A percentile compares a stretch with the other conserved stretches of the same genome.
Evolutionary conservation across 2,329 filamentous ascomycete species (phyloP).

Genomic region (Rutstroemia sp.): DNA sequence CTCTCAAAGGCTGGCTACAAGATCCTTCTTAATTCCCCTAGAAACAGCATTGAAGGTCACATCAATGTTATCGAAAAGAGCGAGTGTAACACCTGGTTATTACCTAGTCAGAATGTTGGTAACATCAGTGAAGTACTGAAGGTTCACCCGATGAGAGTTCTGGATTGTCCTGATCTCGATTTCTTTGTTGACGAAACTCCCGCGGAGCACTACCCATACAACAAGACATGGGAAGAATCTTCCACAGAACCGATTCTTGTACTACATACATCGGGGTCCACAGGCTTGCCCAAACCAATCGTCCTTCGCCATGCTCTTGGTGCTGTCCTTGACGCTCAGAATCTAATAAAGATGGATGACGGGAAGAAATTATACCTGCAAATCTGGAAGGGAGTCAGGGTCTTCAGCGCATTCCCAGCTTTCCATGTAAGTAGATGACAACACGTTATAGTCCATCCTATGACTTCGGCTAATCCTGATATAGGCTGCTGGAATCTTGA

Average conservation of each 20-base stretch:
- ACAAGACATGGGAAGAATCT: slow-evolving; percentile 21
- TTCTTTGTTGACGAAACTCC: slow-evolving; percentile 4
- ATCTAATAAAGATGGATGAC: neutral
- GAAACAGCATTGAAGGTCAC: slow-evolving; percentile 5
- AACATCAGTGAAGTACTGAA: slow-evolving; percentile 1
- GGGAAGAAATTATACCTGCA: neutral
- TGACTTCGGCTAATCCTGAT: neutral
- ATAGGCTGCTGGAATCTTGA: neutral
- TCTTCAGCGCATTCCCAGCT: slow-evolving; percentile 1
- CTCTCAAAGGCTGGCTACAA: slow-evolving; percentile 4
- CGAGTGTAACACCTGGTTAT: slow-evolving; percentile 3
- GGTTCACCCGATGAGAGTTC: neutral
- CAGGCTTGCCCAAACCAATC: slow-evolving; percentile 15
- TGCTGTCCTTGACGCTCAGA: neutral
- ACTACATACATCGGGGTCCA: slow-evolving; percentile 16
- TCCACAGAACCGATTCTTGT: slow-evolving; percentile 4
- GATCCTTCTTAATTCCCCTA: slow-evolving; percentile 1
- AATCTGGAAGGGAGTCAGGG: neutral
- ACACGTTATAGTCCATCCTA: too few relatives aligned
- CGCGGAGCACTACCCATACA: slow-evolving; percentile 8
- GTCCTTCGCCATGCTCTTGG: slow-evolving; percentile 1
- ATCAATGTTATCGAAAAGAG: slow-evolving; percentile 5
- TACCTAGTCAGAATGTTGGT: neutral
- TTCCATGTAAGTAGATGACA: neutral
- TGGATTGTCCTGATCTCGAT: slow-evolving; percentile 4